These are phyloP conservation scores for Pleurotus tuber-regium DNA, from an alignment of 768 basidiomycete genomes.

Conservation along the genomic window DNA sequence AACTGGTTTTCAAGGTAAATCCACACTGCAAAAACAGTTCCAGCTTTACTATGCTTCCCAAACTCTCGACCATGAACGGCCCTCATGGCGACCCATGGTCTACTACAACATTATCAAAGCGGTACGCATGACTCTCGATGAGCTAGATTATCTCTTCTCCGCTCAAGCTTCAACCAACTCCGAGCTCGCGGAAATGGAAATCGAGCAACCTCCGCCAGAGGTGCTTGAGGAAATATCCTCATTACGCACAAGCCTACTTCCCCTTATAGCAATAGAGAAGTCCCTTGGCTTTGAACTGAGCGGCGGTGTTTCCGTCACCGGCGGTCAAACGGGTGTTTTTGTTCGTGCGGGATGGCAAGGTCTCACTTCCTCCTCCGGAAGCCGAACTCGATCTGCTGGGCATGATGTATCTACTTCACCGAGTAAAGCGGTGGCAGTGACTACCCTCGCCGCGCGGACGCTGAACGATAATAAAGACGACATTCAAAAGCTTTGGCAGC, in stretches of 20 bases:
- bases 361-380: slow-evolving; percentile 41
- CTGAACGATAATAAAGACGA: slow-evolving; percentile 48
- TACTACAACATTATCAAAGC: slow-evolving; percentile 85
- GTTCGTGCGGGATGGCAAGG: slow-evolving; percentile 76
- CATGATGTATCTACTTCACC: slow-evolving; percentile 23
- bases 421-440: slow-evolving; percentile 35
- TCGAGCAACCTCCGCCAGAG: slow-evolving; percentile 18
- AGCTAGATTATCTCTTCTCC: slow-evolving; percentile 59
- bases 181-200: slow-evolving; percentile 18
- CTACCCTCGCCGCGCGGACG: slow-evolving; percentile 53
- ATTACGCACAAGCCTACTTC: slow-evolving; percentile 55
- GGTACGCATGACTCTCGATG: slow-evolving; percentile 69
- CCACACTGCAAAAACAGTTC: slow-evolving; percentile 83
- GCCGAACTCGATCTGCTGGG: slow-evolving; percentile 35
- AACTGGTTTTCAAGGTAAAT: slow-evolving; percentile 76
- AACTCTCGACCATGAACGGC: slow-evolving; percentile 66
- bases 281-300: slow-evolving; percentile 66
- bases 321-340: slow-evolving; percentile 60
- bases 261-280: slow-evolving; percentile 65
- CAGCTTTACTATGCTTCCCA: slow-evolving; percentile 76
- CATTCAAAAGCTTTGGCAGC: slow-evolving; percentile 66
- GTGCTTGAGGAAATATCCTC: slow-evolving; percentile 41
- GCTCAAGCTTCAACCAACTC: slow-evolving; percentile 21
- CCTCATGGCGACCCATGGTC: slow-evolving; percentile 76
- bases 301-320: slow-evolving; percentile 58